Base-by-base conservation (phyloP, 176 grass and related monocot species). In the Triticum aestivum region DNA sequence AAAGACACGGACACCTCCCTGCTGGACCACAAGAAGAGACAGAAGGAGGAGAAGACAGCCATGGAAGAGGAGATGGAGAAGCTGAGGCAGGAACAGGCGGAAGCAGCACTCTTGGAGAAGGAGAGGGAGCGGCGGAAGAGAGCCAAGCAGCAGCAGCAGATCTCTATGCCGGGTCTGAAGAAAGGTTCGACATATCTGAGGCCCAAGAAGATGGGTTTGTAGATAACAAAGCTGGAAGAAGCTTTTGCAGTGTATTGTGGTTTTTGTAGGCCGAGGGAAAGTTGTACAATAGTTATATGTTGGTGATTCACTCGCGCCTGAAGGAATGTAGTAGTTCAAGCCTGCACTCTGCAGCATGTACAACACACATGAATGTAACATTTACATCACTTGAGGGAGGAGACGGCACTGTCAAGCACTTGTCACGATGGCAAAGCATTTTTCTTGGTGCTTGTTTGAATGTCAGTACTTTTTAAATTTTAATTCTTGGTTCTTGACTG, bases 61-160 rank as follows among this genome's bases (percentile, higher is more conserved):
- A 99, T 99, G 96, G 96, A 98, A 83, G 90, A 99, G 69, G 97
- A 99, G 89, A 99, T 99, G 97, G 97, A 96, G 85, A 91, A 80
- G 52, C 85, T 99, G 61, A 91, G 97, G 76, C 90, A 87, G 67
- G 92, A 99, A 44, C 97, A 99, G 67, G 89, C 92, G 1, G 94
- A 94, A 77, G 90, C 67, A 0, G 90, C 93, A 2, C 78, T 68
- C 5, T 20, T 83, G 2, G 88, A 84, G 12, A 99, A 90, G 81
- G 87, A 92, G 82, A 94, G 79, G 82, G 97, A 99, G 24, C 84
- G 75, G 45, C 77, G 88, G 87, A 94, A 99, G 82, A 92, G 88
- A 76, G 92, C 90, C 20, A 99, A 89, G 90, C 86, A 93, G 34
- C 97, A 96, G 61, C 97, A 96, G 62, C 92, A 92, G 86, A 92